Conservation (phyloP, 164 flowering plant species). For the Magnolia sinica region DNA sequence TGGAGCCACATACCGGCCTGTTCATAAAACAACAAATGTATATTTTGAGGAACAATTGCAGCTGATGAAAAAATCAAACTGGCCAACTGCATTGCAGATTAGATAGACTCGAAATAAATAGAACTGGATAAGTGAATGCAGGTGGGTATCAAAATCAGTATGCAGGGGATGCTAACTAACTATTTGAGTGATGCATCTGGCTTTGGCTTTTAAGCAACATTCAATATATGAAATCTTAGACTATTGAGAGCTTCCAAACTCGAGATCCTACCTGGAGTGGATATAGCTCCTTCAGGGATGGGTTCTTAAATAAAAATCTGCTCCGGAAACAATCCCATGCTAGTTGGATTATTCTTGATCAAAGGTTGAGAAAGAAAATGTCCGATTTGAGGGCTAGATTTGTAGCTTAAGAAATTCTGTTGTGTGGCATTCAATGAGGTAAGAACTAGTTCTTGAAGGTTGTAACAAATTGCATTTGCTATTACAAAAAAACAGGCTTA, state of each 20-base stretch:
- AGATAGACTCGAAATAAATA: background rate
- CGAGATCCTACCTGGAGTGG: too few species aligned
- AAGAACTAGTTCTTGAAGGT: background rate
- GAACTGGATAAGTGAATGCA: background rate
- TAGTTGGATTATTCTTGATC: background rate
- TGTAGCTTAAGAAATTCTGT: background rate
- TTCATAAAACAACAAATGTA: conserved; percentile 8
- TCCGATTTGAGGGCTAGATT: background rate
- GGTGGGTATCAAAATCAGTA: too few species aligned
- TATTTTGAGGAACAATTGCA: background rate
- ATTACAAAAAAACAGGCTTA: too few species aligned
- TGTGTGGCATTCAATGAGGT: background rate
- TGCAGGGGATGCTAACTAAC: too few species aligned
- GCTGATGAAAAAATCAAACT: background rate
- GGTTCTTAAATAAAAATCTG: too few species aligned
- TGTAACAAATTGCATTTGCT: background rate
- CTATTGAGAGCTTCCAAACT: too few species aligned
- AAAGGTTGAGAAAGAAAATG: background rate
- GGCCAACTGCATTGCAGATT: background rate
- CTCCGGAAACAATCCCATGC: background rate
- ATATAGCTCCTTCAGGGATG: too few species aligned
- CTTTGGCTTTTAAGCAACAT: too few species aligned
- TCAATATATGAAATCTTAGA: too few species aligned
- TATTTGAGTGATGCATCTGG: too few species aligned
- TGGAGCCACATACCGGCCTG: conserved; percentile 93